Evolutionary conservation across 345 rosid genomes (phyloP).

Genomic region (Cochlearia excelsa): DNA sequence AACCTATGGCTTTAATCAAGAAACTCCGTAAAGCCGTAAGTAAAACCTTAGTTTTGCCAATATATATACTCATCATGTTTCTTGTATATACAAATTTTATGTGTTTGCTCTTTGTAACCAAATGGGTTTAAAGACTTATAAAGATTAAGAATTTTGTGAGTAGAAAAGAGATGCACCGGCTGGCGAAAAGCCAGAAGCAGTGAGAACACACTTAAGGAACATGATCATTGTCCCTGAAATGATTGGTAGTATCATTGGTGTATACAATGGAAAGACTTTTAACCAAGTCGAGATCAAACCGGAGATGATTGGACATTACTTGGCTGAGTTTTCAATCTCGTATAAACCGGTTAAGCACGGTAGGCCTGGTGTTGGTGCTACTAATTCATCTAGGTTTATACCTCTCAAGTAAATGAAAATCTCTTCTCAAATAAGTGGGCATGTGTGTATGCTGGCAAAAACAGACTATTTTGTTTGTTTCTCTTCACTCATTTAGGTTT

Average conservation of each 20-base stretch:
- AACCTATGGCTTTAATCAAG: constrained; percentile 65
- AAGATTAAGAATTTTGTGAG: neutral
- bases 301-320: constrained; percentile 26
- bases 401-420: constrained; percentile 48
- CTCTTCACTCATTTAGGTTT: too few relatives aligned
- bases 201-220: constrained; percentile 62
- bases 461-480: too few relatives aligned
- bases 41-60: too few relatives aligned
- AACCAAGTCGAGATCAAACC: constrained; percentile 28
- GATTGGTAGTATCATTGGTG: constrained; percentile 30
- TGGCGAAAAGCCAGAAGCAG: constrained; percentile 71
- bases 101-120: neutral
- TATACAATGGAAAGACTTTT: constrained; percentile 25
- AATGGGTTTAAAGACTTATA: neutral
- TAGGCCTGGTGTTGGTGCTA: constrained; percentile 68
- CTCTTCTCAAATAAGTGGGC: too few relatives aligned
- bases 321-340: constrained; percentile 52
- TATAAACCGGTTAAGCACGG: constrained; percentile 72
- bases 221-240: constrained; percentile 42
- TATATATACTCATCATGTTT: too few relatives aligned
- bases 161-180: constrained; percentile 69
- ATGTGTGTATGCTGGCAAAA: too few relatives aligned
- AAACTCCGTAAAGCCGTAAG: constrained; percentile 56
- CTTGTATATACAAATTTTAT: too few relatives aligned
- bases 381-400: constrained; percentile 76